Evolutionary conservation across 2,329 filamentous ascomycete species (phyloP), one percentile per base, ranked within the genome.

Genomic region (Hypoxylon sp.): DNA sequence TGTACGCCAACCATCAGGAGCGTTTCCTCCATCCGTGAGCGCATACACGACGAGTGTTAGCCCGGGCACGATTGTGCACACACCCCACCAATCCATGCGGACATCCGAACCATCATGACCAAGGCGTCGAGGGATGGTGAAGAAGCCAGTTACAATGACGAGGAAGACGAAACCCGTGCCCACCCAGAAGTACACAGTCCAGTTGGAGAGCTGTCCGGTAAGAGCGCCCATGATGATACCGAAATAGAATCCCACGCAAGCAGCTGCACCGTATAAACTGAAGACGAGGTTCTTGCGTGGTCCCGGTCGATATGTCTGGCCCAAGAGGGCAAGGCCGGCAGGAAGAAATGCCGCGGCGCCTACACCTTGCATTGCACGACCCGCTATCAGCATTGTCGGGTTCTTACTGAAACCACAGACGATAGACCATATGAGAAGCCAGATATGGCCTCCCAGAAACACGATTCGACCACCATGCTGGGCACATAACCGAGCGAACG

Each of bases 321-420:
- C 89, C 0, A 92, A 79, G 10, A 92, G 81, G 80, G 90, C 90
- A 62, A 93, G 85, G 0, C 90, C 87, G 0, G 89, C 87, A 0
- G 91, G 90, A 13, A 93, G 78, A 67, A 92, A 93, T 0, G 91
- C 91, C 0, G 91, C 90, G 1, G 90, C 85, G 0, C 91, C 92
- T 9, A 95, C 79, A 0, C 92, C 92, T 77, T 93, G 91, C 46
- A 94, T 80, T 7, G 91, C 91, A 57, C 92, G 89, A 75, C 89
- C 92, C 60, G 91, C 82, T 71, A 93, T 90, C 67, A 94, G 83
- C 89, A 93, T 92, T 55, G 88, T 77, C 65, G 89, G 85, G 78
- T 87, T 90, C 59, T 82, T 81, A 64, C 89, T 90, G 79, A 94
- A 93, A 10, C 92, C 92, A 14, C 86, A 87, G 59, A 93, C 80